Base-by-base conservation (phyloP, 2,329 filamentous ascomycete genomes). In the Ilyonectria mors-panacis region DNA sequence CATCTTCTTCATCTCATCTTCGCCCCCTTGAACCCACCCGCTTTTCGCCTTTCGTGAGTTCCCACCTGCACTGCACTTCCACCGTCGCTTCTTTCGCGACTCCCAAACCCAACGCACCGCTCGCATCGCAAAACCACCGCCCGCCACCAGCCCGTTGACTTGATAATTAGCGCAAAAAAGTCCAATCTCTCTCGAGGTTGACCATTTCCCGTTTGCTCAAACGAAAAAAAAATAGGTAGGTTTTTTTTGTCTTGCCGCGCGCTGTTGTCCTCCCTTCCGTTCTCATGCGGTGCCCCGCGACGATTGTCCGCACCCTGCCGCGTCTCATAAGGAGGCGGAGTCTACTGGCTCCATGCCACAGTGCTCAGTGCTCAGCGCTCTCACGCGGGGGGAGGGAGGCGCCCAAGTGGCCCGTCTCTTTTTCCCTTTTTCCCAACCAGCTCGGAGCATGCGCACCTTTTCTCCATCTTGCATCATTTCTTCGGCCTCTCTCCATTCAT, bases 81-180 rank as follows among this genome's bases (percentile, higher is more conserved):
- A 67, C 68, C 70, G 37, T 65, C 67, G 56, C 61, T 57, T 66
- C 69, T 50, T 68, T 70, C 58, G 65, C 67, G 66, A 69, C 65
- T 57, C 66, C 15, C 26, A 44, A 30, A 23, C 47, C 60, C 51
- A 59, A n/a, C 55, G 67, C 63, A 48, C 66, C 47, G 13, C 35
- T 37, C 37, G 39, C 39, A 42, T 8, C 39, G 39, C 39, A 42
- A 42, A 39, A 42, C 39, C 39, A 42, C 39, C 39, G 15, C 39
- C 17, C 15, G 7, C 4, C 39, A 53, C 56, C 71, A 61, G 66
- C 61, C 45, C 61, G 60, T 53, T 63, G 51, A 67, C 62, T 67
- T 55, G 58, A 71, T 67, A 73, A 75, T 67, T 71, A 68, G 63
- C 73, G 71, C 71, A 68, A 63, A n/a, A 26, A 9, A 48, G 19